Percentiles rank a stretch among this genome's conserved stretches.
Conservation (phyloP, 73 alveolate species). For the Paramecium caudatum region DNA sequence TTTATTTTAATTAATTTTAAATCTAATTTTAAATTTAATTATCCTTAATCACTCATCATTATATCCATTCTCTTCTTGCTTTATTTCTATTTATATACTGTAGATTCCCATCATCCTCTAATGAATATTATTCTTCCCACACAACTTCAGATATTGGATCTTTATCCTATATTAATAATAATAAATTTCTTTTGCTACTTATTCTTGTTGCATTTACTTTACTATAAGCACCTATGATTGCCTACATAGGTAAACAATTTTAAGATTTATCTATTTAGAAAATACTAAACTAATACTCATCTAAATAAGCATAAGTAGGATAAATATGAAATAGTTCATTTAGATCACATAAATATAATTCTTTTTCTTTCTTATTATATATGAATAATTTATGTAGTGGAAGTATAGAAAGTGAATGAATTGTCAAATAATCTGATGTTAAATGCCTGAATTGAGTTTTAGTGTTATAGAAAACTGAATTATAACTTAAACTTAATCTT, state of each 20-base stretch:
- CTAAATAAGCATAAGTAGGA: background rate
- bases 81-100: background rate
- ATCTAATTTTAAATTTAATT: constrained; percentile 65
- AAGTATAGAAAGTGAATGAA: background rate
- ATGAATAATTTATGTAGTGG: constrained; percentile 40
- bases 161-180: background rate
- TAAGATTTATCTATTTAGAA: background rate
- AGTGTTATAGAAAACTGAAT: background rate
- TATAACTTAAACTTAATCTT: background rate
- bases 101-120: background rate
- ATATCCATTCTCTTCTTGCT: background rate
- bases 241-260: constrained; percentile 39
- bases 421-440: background rate
- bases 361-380: constrained; percentile 8
- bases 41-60: constrained; percentile 31
- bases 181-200: background rate
- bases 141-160: constrained; percentile 24
- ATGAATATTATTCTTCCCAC: background rate
- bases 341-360: constrained; percentile 53
- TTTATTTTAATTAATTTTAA: constrained; percentile 55
- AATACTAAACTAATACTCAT: background rate
- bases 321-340: background rate
- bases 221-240: background rate
- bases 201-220: constrained; percentile 25
- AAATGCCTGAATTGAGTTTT: background rate